These are phyloP conservation scores for Coprinellus aureogranulatus DNA, from an alignment of 768 basidiomycete species.

Conservation along the genomic window DNA sequence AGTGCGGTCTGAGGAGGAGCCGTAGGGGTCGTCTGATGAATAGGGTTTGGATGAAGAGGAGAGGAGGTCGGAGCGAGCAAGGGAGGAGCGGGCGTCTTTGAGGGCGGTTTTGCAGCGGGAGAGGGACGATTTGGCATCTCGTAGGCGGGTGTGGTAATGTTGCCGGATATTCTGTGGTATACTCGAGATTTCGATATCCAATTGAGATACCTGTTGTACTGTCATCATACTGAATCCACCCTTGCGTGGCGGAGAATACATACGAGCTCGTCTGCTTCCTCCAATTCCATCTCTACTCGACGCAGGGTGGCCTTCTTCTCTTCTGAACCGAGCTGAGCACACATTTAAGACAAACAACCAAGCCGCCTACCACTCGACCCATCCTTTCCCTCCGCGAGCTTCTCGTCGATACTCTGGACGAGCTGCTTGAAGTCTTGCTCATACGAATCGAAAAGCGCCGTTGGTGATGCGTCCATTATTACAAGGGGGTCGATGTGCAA, in stretches of 20 bases:
- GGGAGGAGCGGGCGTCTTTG: constrained; percentile 67
- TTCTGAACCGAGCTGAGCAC: constrained; percentile 44
- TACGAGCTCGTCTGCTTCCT: constrained; percentile 98
- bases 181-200: constrained; percentile 97
- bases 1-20: constrained; percentile 65
- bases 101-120: constrained; percentile 77
- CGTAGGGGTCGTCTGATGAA: constrained; percentile 80
- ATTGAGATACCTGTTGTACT: constrained; percentile 80
- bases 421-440: constrained; percentile 90
- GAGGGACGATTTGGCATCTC: constrained; percentile 72
- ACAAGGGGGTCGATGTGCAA: constrained; percentile 6
- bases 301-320: constrained; percentile 77
- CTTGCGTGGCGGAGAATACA: constrained; percentile 16
- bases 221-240: not conserved
- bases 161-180: constrained; percentile 83
- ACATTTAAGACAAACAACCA: not conserved
- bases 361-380: constrained; percentile 63
- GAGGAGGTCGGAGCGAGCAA: constrained; percentile 78
- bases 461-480: constrained; percentile 78
- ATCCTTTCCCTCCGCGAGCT: constrained; percentile 71
- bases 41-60: constrained; percentile 39
- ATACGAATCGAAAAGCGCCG: constrained; percentile 85
- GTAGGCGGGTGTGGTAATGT: constrained; percentile 73
- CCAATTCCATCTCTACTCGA: constrained; percentile 90
- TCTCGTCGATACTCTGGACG: constrained; percentile 67